Evolutionary conservation across 768 basidiomycete species (phyloP).

Genomic region (Dendrothele bispora): DNA sequence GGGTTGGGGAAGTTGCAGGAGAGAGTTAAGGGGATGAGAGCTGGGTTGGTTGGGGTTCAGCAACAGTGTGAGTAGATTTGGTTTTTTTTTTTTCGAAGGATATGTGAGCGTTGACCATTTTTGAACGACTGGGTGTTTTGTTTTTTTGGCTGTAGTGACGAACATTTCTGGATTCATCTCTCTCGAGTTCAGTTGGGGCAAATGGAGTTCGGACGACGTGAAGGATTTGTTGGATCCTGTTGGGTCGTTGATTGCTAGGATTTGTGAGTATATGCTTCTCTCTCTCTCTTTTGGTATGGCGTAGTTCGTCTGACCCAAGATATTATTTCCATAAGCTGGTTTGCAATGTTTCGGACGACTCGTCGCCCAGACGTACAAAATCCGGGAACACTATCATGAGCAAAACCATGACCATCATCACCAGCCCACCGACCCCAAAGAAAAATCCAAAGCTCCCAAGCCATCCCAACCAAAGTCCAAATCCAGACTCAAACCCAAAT

Average conservation of each 20-base stretch:
- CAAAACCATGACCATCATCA: too few species aligned
- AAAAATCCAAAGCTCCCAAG: too few species aligned
- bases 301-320: not conserved
- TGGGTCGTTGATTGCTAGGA: constrained; percentile 30
- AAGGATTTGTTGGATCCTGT: constrained; percentile 35
- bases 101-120: too few species aligned
- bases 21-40: too few species aligned
- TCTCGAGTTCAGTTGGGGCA: constrained; percentile 44
- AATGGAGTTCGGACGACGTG: constrained; percentile 46
- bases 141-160: constrained; percentile 22
- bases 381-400: constrained; percentile 1
- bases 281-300: not conserved
- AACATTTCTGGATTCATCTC: constrained; percentile 34
- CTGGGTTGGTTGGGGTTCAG: too few species aligned
- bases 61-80: too few species aligned
- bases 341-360: constrained; percentile 31
- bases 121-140: too few species aligned
- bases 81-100: too few species aligned
- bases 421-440: too few species aligned
- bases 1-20: too few species aligned
- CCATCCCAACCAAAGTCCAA: too few species aligned
- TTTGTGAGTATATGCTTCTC: constrained; percentile 35
- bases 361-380: constrained; percentile 14
- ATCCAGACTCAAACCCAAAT: too few species aligned
- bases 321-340: constrained; percentile 21